Conservation (phyloP, 331 rosid species). For the Pyrus hybrid region DNA sequence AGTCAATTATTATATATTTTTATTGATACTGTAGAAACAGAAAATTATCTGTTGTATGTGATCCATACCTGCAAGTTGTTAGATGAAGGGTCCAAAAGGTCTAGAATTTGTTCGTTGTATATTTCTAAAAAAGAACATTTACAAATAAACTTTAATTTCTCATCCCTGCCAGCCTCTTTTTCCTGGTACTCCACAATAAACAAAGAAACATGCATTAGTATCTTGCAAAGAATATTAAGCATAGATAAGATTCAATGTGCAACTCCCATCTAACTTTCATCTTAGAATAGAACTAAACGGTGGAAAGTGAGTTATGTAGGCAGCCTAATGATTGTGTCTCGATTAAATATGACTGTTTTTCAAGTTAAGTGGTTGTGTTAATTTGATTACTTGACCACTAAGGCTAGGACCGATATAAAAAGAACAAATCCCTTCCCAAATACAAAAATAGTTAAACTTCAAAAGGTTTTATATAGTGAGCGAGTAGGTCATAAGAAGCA, state of each 20-base stretch:
- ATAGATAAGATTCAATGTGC: background rate
- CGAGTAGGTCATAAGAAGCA: background rate
- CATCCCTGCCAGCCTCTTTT: slow-evolving; percentile 83
- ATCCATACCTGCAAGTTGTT: slow-evolving; percentile 75
- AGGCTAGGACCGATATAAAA: background rate
- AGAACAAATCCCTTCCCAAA: background rate
- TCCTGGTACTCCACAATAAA: slow-evolving; percentile 44
- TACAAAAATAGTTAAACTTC: background rate
- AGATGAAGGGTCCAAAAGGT: slow-evolving; percentile 89
- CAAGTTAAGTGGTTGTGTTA: background rate
- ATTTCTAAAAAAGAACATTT: slow-evolving; percentile 95
- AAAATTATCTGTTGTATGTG: background rate
- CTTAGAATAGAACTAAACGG: background rate
- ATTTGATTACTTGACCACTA: background rate
- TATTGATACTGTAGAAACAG: background rate
- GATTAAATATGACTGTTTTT: background rate
- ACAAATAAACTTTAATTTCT: slow-evolving; percentile 74
- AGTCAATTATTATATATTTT: background rate
- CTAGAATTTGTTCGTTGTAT: slow-evolving; percentile 95
- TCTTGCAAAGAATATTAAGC: background rate
- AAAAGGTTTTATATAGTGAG: background rate
- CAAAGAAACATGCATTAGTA: slow-evolving; percentile 12
- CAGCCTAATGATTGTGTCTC: background rate
- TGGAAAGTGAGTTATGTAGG: background rate
- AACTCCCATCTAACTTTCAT: background rate